phyloP scores from a whole-genome alignment of 1,284 basidiomycete genomes.

The Trichosporon ovoides region DNA sequence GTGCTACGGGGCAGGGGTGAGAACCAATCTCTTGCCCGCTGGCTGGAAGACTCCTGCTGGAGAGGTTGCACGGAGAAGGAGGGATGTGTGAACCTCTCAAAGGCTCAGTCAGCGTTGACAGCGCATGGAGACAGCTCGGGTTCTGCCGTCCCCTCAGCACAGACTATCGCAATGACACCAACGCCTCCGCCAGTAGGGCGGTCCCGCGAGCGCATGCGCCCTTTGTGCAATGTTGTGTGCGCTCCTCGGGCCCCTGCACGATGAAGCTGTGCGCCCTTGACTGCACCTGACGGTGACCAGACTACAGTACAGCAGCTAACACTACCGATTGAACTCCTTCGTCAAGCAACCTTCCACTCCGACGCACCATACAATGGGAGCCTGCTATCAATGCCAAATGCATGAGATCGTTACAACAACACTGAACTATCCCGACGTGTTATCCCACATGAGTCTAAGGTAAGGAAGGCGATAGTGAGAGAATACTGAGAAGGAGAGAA shows the following conservation, averaged over 20 bases:
- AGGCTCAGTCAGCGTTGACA: no score
- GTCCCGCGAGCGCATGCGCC: background rate
- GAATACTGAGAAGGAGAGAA: background rate
- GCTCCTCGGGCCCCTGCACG: background rate
- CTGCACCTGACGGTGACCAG: background rate
- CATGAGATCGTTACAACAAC: slow-evolving; percentile 7
- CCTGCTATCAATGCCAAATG: background rate
- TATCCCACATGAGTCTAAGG: background rate
- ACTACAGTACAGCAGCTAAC: no score
- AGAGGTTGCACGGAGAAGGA: no score
- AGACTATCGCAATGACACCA: no score
- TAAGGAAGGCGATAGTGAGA: background rate
- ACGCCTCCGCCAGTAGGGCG: background rate
- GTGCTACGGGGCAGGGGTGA: no score
- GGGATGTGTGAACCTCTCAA: no score
- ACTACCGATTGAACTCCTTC: no score
- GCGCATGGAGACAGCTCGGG: no score
- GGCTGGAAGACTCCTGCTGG: no score
- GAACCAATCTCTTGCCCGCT: no score
- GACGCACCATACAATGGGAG: background rate
- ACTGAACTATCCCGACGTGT: background rate
- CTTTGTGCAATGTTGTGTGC: background rate
- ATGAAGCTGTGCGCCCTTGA: background rate
- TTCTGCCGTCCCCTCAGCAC: no score
- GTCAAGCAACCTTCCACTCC: no score